Base-by-base conservation (phyloP, 352 stramenopile genomes). In the Bremia lactucae region DNA sequence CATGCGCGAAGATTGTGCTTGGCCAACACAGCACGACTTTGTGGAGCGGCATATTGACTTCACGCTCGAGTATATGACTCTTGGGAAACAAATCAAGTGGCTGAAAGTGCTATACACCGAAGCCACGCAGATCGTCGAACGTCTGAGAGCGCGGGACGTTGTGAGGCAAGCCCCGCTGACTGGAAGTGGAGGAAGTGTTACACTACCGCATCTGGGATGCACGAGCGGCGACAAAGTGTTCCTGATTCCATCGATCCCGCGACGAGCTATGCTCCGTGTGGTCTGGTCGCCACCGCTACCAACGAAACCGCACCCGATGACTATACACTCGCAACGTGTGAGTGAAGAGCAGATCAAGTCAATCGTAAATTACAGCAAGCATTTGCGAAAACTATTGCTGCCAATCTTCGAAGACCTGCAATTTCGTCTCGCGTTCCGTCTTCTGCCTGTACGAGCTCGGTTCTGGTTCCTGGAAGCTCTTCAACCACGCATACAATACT, bases 351-450 rank as follows among this genome's bases (percentile, higher is more conserved):
- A 33, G 13, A 38, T 40, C 21, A 23, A 33, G 31, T 31, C 21
- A n/a, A 11, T 40, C 13, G 20, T 40, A 13, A 11, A 29, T 15
- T 29, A 34, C 21, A 18, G 41, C n/a, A 48, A 40, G 31, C 28
- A 24, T 13, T 15, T 48, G 29, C 41, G n/a, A 11, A 19, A 40
- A 18, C 19, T 48, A 3, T 23, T 49, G 8, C 31, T 49, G 16
- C 42, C 42, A 11, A 20, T 50, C 11, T 46, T 46, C 19, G 29
- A 24, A 23, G 41, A 48, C 41, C 29, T 48, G 2, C 29, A 40
- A 15, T 48, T 33, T 13, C 4, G 26, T n/a, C 14, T 33, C 9
- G 26, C 41, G 10, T 47, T 47, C 20, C 41, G 41, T 24, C 29
- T 48, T 24, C 41, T 48, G 11, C 41, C 41, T 4, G 41, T 48